Conservation (phyloP, 306 rosid genomes). For the Abrus pulchellus region DNA sequence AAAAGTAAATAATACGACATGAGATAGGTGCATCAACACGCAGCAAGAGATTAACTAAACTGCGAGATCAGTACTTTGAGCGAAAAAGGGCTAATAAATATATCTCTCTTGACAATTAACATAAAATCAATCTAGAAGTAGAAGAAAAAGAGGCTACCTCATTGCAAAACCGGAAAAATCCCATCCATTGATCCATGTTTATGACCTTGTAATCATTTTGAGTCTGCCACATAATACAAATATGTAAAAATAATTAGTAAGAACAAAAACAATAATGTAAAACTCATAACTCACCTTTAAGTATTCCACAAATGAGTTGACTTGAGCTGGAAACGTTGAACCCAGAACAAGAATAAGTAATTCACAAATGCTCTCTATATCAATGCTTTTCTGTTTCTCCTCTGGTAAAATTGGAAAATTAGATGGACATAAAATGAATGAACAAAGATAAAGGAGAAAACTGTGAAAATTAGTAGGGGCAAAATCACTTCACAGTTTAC, state of each 20-base stretch:
- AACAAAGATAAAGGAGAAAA: conserved; percentile 31
- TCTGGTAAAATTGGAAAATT: conserved; percentile 61
- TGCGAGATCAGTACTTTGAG: background rate
- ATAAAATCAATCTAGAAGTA: conserved; percentile 7
- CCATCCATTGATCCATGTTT: conserved; percentile 99
- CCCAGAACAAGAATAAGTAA: conserved; percentile 88
- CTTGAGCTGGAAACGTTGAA: conserved; percentile 78
- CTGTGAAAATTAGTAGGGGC: conserved; percentile 11
- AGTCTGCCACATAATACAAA: conserved; percentile 59
- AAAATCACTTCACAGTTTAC: conserved; percentile 52
- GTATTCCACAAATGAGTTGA: conserved; percentile 78
- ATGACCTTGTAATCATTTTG: conserved; percentile 97
- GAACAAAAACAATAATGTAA: conserved; percentile 29
- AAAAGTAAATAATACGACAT: background rate
- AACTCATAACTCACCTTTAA: conserved; percentile 71
- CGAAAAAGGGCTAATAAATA: conserved; percentile 4
- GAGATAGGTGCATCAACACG: background rate
- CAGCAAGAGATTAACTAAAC: conserved; percentile 16
- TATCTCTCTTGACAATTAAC: background rate
- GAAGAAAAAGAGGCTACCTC: conserved; percentile 67
- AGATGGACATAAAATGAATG: conserved; percentile 17
- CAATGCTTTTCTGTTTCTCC: conserved; percentile 99
- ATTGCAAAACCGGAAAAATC: conserved; percentile 93
- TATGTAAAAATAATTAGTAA: conserved; percentile 33
- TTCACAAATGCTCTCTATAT: conserved; percentile 93